phyloP scores from a whole-genome alignment of 371 early-diverging fungal genomes.

The Syncephalastrum contaminatum region DNA sequence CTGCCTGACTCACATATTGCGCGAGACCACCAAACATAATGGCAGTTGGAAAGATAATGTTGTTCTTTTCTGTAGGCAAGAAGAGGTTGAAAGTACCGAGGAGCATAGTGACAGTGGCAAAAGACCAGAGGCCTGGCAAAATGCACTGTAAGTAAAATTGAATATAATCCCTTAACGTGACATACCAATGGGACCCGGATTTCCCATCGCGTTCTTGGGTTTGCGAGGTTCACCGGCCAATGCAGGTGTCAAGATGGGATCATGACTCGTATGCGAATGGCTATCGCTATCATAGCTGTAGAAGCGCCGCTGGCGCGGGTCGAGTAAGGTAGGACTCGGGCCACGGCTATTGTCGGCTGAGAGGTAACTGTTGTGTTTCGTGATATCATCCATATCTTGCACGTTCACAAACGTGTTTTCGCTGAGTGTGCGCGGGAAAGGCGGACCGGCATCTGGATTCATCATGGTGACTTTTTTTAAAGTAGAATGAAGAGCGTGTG shows the following conservation, averaged over 20 bases:
- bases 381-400: neutral
- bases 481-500: too few species aligned
- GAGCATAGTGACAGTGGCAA: constrained; percentile 22
- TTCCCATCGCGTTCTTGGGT: constrained; percentile 7
- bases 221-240: neutral
- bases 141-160: too few species aligned
- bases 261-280: constrained; percentile 3
- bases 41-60: constrained; percentile 19
- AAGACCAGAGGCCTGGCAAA: constrained; percentile 19
- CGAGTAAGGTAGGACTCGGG: too few species aligned
- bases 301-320: neutral
- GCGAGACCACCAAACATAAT: constrained; percentile 30
- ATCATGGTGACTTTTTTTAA: neutral
- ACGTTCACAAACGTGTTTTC: constrained; percentile 11
- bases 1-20: constrained; percentile 21
- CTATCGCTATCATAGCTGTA: neutral
- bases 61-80: constrained; percentile 17
- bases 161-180: too few species aligned
- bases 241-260: constrained; percentile 5
- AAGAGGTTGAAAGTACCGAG: constrained; percentile 18
- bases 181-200: constrained; percentile 16
- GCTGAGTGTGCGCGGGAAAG: constrained; percentile 6
- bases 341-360: neutral
- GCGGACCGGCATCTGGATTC: constrained; percentile 1
- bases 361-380: neutral